phyloP scores from a whole-genome alignment of 768 basidiomycete genomes.

The Coprinellus micaceus region DNA sequence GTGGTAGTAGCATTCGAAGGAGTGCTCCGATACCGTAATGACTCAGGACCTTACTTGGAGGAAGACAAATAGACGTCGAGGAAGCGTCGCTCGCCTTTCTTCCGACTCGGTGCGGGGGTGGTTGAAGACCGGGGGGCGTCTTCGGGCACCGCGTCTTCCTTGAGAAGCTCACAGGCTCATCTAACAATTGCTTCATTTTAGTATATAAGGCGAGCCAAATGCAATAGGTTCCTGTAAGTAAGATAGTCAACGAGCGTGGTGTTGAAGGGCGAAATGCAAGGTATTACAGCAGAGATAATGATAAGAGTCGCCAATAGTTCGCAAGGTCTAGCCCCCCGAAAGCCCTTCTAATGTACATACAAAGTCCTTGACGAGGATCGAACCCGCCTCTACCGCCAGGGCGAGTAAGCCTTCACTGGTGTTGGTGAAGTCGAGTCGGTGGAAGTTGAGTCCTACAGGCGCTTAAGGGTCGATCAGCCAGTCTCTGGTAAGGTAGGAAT shows the following conservation, averaged over 20 bases:
- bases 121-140: too few relatives aligned
- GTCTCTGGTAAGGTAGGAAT: neutral
- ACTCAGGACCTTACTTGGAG: too few relatives aligned
- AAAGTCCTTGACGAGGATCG: neutral
- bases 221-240: neutral
- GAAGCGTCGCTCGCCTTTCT: too few relatives aligned
- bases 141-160: constrained; percentile 1
- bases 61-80: too few relatives aligned
- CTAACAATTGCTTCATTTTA: neutral
- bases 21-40: too few relatives aligned
- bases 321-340: neutral
- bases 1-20: too few relatives aligned
- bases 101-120: too few relatives aligned
- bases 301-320: too few relatives aligned
- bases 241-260: neutral
- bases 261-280: neutral
- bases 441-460: neutral
- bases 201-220: neutral
- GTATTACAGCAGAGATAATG: neutral
- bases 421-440: neutral
- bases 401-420: neutral
- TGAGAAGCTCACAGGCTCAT: neutral
- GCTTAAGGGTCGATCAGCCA: neutral
- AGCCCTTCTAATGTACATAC: neutral
- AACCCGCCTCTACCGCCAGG: neutral